Evolutionary conservation across 2,329 filamentous ascomycete genomes (phyloP), one percentile per base, ranked within the genome.

Genomic region (Diatrype stigma): DNA sequence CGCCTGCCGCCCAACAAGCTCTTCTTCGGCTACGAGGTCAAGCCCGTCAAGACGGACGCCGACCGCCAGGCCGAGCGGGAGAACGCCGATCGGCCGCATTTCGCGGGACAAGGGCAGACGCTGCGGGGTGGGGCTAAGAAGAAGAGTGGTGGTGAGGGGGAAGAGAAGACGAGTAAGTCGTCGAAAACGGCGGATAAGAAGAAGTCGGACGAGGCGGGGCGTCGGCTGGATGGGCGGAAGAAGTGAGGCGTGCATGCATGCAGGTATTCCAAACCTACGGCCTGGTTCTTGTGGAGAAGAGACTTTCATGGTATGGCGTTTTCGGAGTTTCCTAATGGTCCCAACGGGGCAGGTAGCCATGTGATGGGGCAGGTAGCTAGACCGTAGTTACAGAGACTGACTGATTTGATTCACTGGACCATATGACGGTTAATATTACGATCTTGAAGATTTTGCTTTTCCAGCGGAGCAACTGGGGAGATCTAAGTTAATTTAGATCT

Each of bases 11-110:
- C 89, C 0, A 94, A 94, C 62, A 96, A 96, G 71, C 78, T 99
- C 4, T 99, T 99, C 76, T 96, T 99, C 57, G 94, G 94, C 3
- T 99, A 97, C 64, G 87, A 96, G 63, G 81, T 96, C 66, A 96
- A 88, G 69, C 93, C 93, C 0, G 78, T 95, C 40, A 92, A 90
- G 74, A 89, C 89, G 8, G 84, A 87, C 51, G 86, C 83, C 34
- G 84, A 90, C 51, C 85, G 84, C 65, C 81, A 84, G 47, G 78
- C 85, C 53, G 84, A 87, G 52, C 79, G 83, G 35, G 80, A 84
- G 54, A 77, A 83, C n/a, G 77, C 80, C 3, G 77, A 79, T 53
- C 82, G 84, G 57, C 86, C 87, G n/a, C 84, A 84, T 59, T 96
- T 96, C 69, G 83, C 86, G 4, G 93, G 93, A 0, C 83, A 89